Conservation (phyloP, 2,329 filamentous ascomycete genomes). For the Cladosporium oxysporum region DNA sequence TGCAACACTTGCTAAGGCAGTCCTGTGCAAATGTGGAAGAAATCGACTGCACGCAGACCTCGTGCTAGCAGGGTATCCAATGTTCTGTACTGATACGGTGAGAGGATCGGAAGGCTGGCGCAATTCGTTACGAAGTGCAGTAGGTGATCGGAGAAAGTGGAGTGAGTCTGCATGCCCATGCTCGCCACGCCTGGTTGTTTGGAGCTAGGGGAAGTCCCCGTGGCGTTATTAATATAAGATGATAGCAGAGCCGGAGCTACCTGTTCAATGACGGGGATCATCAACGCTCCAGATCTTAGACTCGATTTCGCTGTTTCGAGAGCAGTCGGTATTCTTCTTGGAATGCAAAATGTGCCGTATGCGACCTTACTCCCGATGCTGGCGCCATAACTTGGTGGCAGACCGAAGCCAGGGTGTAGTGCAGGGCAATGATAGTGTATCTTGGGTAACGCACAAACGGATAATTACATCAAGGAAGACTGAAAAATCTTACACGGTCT, state of each 20-base stretch:
- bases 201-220: not conserved
- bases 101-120: not conserved
- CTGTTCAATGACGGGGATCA: not conserved
- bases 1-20: not conserved
- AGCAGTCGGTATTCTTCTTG: not conserved
- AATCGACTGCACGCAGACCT: not conserved
- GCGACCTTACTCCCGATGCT: not conserved
- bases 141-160: not conserved
- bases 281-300: not conserved
- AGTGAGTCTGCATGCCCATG: not conserved
- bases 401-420: not conserved
- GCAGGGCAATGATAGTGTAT: not conserved
- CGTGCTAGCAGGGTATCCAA: not conserved
- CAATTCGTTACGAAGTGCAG: not conserved
- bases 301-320: not conserved
- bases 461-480: not conserved
- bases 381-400: not conserved
- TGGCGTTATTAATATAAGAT: constrained; percentile 2
- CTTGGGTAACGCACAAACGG: too few relatives aligned
- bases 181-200: not conserved
- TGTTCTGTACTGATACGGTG: not conserved
- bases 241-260: not conserved
- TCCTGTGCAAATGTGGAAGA: not conserved
- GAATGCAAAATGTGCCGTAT: not conserved
- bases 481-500: not conserved